Evolutionary conservation across 1,284 basidiomycete genomes (phyloP).

Genomic region (Golubevia pallescens): DNA sequence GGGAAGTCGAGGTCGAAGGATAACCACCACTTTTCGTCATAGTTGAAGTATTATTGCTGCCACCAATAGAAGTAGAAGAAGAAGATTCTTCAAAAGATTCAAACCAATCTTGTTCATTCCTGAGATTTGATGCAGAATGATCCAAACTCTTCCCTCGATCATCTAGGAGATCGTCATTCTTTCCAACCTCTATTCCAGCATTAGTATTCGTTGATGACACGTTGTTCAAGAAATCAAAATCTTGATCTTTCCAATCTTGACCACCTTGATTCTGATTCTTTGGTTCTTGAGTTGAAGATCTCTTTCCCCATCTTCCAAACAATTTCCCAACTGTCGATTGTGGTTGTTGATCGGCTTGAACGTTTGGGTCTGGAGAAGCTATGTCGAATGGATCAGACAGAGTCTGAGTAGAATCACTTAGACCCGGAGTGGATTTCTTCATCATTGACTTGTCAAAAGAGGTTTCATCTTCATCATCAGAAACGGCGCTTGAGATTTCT

Average conservation of each 20-base stretch:
- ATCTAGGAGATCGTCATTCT: background rate
- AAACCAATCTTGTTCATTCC: background rate
- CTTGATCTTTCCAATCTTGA: background rate
- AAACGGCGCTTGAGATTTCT: background rate
- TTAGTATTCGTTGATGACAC: background rate
- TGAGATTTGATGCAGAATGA: background rate
- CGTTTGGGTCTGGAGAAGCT: background rate
- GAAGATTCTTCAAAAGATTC: too few relatives aligned
- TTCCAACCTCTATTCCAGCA: background rate
- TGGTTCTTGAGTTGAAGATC: too few relatives aligned
- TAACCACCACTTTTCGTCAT: too few relatives aligned
- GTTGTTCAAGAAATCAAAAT: background rate
- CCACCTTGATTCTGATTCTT: background rate
- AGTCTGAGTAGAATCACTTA: background rate
- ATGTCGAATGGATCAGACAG: background rate
- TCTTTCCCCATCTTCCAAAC: background rate
- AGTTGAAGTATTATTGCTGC: too few relatives aligned
- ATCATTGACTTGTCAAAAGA: background rate
- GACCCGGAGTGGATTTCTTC: background rate
- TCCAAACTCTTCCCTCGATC: background rate
- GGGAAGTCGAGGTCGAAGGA: too few relatives aligned
- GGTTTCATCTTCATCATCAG: background rate
- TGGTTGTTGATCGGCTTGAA: background rate
- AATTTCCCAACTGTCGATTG: background rate
- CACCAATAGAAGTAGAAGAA: too few relatives aligned